phyloP scores from a whole-genome alignment of 345 rosid genomes.

The Gossypium arboreum region DNA sequence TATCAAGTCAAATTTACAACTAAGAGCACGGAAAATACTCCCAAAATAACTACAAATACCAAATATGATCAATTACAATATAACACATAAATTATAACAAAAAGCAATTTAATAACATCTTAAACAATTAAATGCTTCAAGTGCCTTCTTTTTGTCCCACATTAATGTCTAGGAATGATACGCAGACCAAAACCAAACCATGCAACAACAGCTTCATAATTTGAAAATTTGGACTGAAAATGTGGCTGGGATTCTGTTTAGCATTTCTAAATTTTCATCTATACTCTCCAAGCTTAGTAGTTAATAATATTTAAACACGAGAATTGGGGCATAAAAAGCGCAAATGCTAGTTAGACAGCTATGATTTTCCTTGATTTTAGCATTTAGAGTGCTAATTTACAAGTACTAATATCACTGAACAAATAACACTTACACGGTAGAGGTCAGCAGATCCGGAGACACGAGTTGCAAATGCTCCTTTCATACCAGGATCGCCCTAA shows the following conservation, averaged over 20 bases:
- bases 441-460: conserved; percentile 89
- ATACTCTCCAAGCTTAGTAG: not conserved
- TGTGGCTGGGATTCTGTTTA: not conserved
- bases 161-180: not conserved
- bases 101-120: not conserved
- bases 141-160: not conserved
- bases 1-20: conserved; percentile 5
- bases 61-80: not conserved
- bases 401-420: conserved; percentile 13
- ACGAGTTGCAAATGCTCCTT: conserved; percentile 85
- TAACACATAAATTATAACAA: not conserved
- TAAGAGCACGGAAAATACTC: not conserved
- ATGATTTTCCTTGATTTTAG: not conserved
- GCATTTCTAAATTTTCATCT: conserved; percentile 1
- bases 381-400: not conserved
- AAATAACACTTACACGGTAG: conserved; percentile 44
- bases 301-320: conserved; percentile 1
- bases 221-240: not conserved
- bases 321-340: not conserved
- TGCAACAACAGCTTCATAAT: not conserved
- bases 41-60: not conserved
- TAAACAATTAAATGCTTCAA: not conserved
- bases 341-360: not conserved
- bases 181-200: not conserved
- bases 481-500: conserved; percentile 93